Evolutionary conservation across 2,329 filamentous ascomycete genomes (phyloP).

Genomic region (Alternaria postmessia): DNA sequence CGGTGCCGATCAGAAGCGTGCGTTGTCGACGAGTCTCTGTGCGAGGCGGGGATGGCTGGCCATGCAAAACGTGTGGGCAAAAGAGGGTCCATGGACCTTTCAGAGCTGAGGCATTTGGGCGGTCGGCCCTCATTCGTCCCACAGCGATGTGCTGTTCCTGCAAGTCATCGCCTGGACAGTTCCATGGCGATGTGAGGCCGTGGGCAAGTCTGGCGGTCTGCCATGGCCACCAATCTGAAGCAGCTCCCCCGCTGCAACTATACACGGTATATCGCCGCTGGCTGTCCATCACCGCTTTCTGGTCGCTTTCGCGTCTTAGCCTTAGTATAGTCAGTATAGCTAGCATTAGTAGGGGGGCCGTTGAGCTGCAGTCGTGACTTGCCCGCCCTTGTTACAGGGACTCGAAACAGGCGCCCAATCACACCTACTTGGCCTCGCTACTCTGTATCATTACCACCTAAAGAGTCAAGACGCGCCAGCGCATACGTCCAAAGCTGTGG

Average conservation of each 20-base stretch:
- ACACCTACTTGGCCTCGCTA: constrained; percentile 18
- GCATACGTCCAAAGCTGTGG: constrained; percentile 28
- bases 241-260: constrained; percentile 1
- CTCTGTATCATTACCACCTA: constrained; percentile 16
- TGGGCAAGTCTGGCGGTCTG: constrained; percentile 23
- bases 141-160: constrained; percentile 32
- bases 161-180: constrained; percentile 29
- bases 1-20: constrained; percentile 19
- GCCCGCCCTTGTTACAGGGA: constrained; percentile 8
- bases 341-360: neutral
- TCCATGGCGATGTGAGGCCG: constrained; percentile 5
- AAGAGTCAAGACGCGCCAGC: constrained; percentile 31
- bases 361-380: constrained; percentile 20
- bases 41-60: constrained; percentile 26
- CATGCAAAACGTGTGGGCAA: constrained; percentile 12
- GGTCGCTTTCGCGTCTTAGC: neutral
- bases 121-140: constrained; percentile 25
- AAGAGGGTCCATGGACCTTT: neutral
- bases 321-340: neutral
- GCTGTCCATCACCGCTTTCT: constrained; percentile 3
- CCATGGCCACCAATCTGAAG: constrained; percentile 16
- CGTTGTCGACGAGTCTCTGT: constrained; percentile 27
- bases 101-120: constrained; percentile 30
- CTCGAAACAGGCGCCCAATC: constrained; percentile 25
- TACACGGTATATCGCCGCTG: neutral